Evolutionary conservation across 148 eudicot species (phyloP), one percentile per base, ranked within the genome.

Genomic region (Beta vulgaris): DNA sequence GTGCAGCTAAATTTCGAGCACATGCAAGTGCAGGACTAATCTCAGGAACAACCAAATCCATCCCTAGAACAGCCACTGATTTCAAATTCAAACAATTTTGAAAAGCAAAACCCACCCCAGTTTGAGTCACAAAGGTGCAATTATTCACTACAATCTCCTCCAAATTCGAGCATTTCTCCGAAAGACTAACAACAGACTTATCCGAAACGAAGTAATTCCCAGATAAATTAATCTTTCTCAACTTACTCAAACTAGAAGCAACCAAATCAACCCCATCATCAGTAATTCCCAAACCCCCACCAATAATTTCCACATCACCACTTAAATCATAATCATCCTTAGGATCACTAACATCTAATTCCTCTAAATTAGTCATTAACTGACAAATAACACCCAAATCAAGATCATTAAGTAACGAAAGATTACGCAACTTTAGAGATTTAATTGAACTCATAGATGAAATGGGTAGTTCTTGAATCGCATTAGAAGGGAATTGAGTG

Each of bases 211-310:
- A 73, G 42, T 61, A 59, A 75, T 89, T 84, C 14, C 87, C 88
- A 13, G 91, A 80, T 31, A 91, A 25, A 77, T 88, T 57, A 69
- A 91, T 86, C 65, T 58, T 86, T 44, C 71, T 76, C 84, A 91
- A 65, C 2, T 80, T 78, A 53, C 40, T 43, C 7, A 91, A 55
- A 51, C 69, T 84, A 3, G 72, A 75, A 62, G 90, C 86, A 78
- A 91, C 53, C 37, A 79, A 58, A 67, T 79, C 77, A 48, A 91
- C 69, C 28, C 93, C 97, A 60, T 23, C 26, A 84, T 91, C 93
- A 51, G 89, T 87, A 46, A 91, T 82, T 82, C 81, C 82, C n/a
- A 61, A 48, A 44, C 43, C 21, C 28, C 64, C 72, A 58, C 76
- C 80, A 78, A 59, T 23, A 18, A 58, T 1, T 23, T 48, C 70